phyloP scores from a whole-genome alignment of 2,329 filamentous ascomycete species.

The Colletotrichum sansevieriae region DNA sequence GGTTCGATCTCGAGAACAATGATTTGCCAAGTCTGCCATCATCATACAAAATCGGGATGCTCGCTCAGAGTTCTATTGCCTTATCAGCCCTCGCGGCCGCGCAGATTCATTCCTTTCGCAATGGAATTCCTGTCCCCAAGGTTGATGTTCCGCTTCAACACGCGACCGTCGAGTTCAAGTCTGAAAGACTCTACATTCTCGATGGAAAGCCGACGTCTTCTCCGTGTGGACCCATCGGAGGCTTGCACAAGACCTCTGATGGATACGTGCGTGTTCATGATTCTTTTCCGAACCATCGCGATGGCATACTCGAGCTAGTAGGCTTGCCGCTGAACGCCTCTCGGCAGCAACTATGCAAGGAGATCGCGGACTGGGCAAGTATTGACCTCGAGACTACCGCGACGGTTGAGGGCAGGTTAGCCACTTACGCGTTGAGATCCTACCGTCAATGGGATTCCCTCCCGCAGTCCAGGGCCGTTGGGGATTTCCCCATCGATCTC shows the following conservation, averaged over 20 bases:
- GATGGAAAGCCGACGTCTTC: conserved; percentile 51
- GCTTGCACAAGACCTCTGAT: conserved; percentile 63
- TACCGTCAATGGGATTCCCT: conserved; percentile 64
- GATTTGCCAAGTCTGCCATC: conserved; percentile 51
- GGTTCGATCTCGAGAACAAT: conserved; percentile 9
- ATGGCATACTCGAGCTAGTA: conserved; percentile 58
- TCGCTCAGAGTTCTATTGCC: conserved; percentile 66
- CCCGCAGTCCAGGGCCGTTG: conserved; percentile 59
- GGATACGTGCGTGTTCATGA: conserved; percentile 69
- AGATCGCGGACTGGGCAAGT: conserved; percentile 55
- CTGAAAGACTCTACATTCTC: conserved; percentile 63
- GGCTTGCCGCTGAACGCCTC: conserved; percentile 51
- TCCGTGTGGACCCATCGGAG: conserved; percentile 60
- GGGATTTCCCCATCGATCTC: conserved; percentile 61
- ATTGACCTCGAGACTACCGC: conserved; percentile 63
- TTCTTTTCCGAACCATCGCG: conserved; percentile 63
- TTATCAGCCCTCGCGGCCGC: conserved; percentile 64
- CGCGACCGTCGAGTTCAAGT: conserved; percentile 65
- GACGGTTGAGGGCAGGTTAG: conserved; percentile 53
- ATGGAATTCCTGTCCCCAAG: conserved; percentile 47
- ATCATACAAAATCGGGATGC: conserved; percentile 66
- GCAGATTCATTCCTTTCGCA: conserved; percentile 55
- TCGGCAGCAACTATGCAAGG: conserved; percentile 54
- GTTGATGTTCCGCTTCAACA: conserved; percentile 60
- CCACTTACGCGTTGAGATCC: conserved; percentile 63